Base-by-base conservation (phyloP, 495 filamentous ascomycete genomes). In the Hyaloscypha bicolor region DNA sequence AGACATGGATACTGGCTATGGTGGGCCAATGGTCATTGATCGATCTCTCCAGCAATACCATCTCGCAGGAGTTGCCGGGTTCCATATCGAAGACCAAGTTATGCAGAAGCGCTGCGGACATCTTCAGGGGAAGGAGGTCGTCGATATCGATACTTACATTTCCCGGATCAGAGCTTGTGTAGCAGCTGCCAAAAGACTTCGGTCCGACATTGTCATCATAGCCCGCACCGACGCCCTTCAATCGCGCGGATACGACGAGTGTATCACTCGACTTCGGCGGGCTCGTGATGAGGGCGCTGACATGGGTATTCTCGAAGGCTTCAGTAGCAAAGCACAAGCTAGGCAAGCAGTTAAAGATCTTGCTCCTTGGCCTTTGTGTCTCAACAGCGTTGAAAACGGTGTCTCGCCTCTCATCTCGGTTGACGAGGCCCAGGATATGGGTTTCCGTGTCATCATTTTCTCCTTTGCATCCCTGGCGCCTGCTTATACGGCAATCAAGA, bases 41-140 rank as follows among this genome's bases (percentile, higher is more conserved):
- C 81, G 84, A 48, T 82, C 88, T 2, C 82, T 90, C 21, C 79
- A 84, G 67, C 78, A 85, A 51, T 92, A 91, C 71, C 83, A 85
- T 35, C 80, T 81, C 19, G 82, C 86, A 11, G 87, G 87, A 21
- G 86, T 91, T 0, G 89, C 89, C 4, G 90, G 83, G 12, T 80
- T 91, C 64, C 88, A 91, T 64, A 85, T 91, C 66, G 90, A 92
- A 76, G 90, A 91, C 76, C 88, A 91, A 69, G 82, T 90, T 30
- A 76, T 77, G 64, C 85, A 80, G 59, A 91, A 91, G 74, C 86
- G 87, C 1, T 89, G 87, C 70, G 87, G 87, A 0, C 86, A 89
- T 57, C 76, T 89, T 4, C 71, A 71, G 0, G 85, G 86, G 33
- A 92, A 92, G 71, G 80, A 83, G 53, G 79, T 91, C 6, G 88